Evolutionary conservation across 2,329 filamentous ascomycete genomes (phyloP).

Genomic region (Pseudogymnoascus sp.): DNA sequence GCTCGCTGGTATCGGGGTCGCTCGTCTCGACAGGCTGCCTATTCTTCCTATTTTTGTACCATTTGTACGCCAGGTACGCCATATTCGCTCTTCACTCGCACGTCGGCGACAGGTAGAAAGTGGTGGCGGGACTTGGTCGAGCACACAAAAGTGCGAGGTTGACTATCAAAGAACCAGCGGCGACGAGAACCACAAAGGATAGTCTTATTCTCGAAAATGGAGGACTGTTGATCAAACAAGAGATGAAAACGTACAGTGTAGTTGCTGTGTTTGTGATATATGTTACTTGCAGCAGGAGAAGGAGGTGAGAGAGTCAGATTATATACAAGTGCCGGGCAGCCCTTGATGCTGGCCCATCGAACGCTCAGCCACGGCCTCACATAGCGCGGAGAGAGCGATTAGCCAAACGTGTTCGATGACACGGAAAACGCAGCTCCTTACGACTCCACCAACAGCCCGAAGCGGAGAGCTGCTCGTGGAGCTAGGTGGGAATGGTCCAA

Average conservation of each 20-base stretch:
- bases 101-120: background rate
- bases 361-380: background rate
- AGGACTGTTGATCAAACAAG: background rate
- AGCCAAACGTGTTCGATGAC: background rate
- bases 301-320: background rate
- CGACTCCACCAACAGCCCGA: background rate
- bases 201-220: background rate
- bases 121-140: background rate
- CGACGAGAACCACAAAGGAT: background rate
- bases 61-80: background rate
- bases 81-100: background rate
- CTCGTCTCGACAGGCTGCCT: background rate
- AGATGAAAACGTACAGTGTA: too few species aligned
- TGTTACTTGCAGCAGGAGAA: background rate
- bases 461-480: background rate
- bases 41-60: background rate
- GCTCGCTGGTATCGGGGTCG: background rate
- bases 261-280: background rate
- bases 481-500: too few species aligned
- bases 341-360: background rate
- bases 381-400: background rate
- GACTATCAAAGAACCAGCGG: background rate
- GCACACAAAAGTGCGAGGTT: background rate
- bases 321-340: background rate
- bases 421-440: background rate